Base-by-base conservation (phyloP, 352 stramenopile genomes). In the Pythium guiyangense region DNA sequence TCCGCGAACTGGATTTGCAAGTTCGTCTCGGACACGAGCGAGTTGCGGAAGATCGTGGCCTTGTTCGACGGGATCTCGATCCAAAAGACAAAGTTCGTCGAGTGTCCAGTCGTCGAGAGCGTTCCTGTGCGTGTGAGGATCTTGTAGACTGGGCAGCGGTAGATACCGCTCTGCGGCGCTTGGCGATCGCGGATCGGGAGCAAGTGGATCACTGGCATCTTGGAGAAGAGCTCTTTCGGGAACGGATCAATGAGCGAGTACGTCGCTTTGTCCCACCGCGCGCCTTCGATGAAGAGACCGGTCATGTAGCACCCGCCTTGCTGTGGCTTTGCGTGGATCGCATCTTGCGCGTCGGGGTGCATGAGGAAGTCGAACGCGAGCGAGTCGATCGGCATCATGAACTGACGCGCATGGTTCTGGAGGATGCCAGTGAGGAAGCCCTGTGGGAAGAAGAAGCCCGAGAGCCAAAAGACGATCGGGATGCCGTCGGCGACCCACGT, bases 21-120 rank as follows among this genome's bases (percentile, higher is more conserved):
- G 57, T 97, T 97, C 34, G 91, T 97, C 70, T 97, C 91, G 0
- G 90, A 97, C n/a, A 97, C 91, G 29, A 97, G 78, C 25, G 77
- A 90, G 48, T 90, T 96, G 44, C 89, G 82, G 69, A 71, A 92
- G 77, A 83, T 85, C 27, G 72, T 93, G 49, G 51, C 63, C 49
- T 88, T 86, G 62, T 79, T 84, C 20, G 78, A 84, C 35, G 96
- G 96, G 17, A 98, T 82, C 52, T 98, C 93, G 60, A 98, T 96
- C 96, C 94, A 98, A 64, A 98, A 97, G 55, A 98, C 87, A 73
- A 98, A 98, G 78, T 98, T 98, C 26, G 96, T 98, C 35, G 86
- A 97, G 67, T 98, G 96, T 43, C 96, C 96, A 0, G 96, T 98
- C 17, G 96, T 98, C 2, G 91, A 97, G 15, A 98, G 70, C 39